Evolutionary conservation across 371 early-diverging fungal genomes (phyloP), one percentile per base, ranked within the genome.

Genomic region (Mortierella sp.): DNA sequence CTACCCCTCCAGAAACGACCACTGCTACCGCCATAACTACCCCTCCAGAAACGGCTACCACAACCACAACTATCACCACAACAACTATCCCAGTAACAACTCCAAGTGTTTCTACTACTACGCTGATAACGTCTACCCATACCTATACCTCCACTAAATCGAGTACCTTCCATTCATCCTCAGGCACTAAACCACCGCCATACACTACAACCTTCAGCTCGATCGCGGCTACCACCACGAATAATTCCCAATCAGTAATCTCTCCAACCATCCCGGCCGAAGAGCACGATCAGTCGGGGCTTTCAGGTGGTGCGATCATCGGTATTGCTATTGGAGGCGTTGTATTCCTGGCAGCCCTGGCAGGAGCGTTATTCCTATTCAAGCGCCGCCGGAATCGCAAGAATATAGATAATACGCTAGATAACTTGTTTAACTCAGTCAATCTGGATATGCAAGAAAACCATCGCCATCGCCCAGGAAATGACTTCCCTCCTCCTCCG

Each of bases 371-470:
- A 6, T 72, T 80, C 3, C 7, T 80, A 45, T n/a, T 74, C 57
- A 68, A 63, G 53, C 50, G 58, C 13, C 65, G 72, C 13, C 65
- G 69, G 15, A 72, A 47, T 55, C 60, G 62, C 15, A 58, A 41
- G 9, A 28, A 50, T n/a, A 28, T 33, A 9, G 13, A 61, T 5
- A 19, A 48, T n/a, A 66, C 62, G 3, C 70, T 74, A 15, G 45
- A 80, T 38, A 67, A 64, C 2, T 6, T 70, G 22, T 80, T 80
- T 43, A 74, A 71, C 36, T 72, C 80, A 53, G 68, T 74, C 28
- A 63, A 67, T 55, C n/a, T 70, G 50, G 63, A 67, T n/a, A 67
- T 76, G 68, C 63, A 71, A 15, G 76, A 76, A 40, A 76, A 67
- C n/a, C 63, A 55, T n/a, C 41, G 40, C 7, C 45, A 63, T 0